Evolutionary conservation across 1,139 yeast genomes (phyloP).

Genomic region (Lodderomyces margitis): DNA sequence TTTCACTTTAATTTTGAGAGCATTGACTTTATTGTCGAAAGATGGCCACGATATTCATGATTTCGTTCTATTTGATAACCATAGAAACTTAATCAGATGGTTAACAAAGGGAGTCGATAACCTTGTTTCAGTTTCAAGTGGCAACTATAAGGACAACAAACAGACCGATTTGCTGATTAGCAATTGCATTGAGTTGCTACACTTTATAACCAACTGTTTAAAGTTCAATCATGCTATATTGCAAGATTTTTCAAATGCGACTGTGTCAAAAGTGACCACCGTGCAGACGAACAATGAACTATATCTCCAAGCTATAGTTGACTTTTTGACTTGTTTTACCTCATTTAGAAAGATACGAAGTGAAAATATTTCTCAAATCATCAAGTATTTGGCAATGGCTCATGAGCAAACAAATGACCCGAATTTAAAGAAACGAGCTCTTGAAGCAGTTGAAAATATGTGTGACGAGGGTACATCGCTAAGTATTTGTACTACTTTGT

Average conservation of each 20-base stretch:
- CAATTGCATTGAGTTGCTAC: constrained; percentile 27
- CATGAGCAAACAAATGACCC: not conserved
- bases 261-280: not conserved
- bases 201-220: constrained; percentile 43
- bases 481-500: not conserved
- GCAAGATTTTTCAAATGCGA: constrained; percentile 8
- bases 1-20: constrained; percentile 52
- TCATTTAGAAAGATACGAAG: not conserved
- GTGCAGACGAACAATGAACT: not conserved
- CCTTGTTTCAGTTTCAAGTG: constrained; percentile 12
- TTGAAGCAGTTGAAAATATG: not conserved
- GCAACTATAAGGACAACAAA: not conserved
- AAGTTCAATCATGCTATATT: constrained; percentile 42
- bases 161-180: not conserved
- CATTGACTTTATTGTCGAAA: constrained; percentile 53
- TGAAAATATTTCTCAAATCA: not conserved
- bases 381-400: not conserved
- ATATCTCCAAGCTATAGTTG: not conserved
- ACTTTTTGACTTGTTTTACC: not conserved
- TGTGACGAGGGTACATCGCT: not conserved
- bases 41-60: constrained; percentile 64
- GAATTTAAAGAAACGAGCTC: not conserved
- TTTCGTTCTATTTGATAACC: constrained; percentile 47
- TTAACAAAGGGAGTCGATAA: constrained; percentile 16
- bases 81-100: constrained; percentile 38